Evolutionary conservation across 2,329 filamentous ascomycete genomes (phyloP), one percentile per base, ranked within the genome.

Genomic region (Zymoseptoria passerinii): DNA sequence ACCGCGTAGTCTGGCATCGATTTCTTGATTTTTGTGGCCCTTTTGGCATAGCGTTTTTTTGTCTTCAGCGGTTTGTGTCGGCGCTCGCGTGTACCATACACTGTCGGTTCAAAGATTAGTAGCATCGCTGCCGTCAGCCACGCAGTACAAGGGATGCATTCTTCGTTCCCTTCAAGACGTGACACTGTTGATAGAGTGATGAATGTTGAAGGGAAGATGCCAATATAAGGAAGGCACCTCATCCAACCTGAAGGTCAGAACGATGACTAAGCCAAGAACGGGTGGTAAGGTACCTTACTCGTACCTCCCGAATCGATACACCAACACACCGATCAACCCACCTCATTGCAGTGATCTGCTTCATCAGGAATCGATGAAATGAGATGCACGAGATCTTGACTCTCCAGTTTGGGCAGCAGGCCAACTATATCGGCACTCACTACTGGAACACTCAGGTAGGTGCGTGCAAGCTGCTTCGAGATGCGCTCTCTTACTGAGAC

Each of bases 351-450:
- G 23, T 23, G 23, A n/a, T 23, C 23, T 23, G 23, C 23, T 23
- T 4, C 23, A 23, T 23, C 23, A 23, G 4, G 2, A 23, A 23
- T 23, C 23, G 13, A 44, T 7, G 10, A n/a, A 3, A 6, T 13
- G 35, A 44, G 13, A 97, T 99, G 94, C 90, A 92, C 75, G 94
- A 99, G 75, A 90, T 97, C 61, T 80, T 99, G 61, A 96, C 92
- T 0, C 79, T 99, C 51, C 94, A 99, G 79, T 85, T 97, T 60
- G 94, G 94, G 50, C 88, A 95, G 72, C 86, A 89, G 71, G 92
- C 89, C 72, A 99, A 99, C 74, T 95, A 96, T 69, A 78, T 95
- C 20, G 92, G 88, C 28, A 95, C 92, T 0, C 94, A 99, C 77
- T 99, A 96, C 74, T 99, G 94, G 94, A 99, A 99, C 69, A 81